Percentiles rank a stretch among this genome's conserved stretches.
These are phyloP conservation scores for Paraurostyla sp. DNA, from an alignment of 73 alveolate genomes.

Conservation along the genomic window DNA sequence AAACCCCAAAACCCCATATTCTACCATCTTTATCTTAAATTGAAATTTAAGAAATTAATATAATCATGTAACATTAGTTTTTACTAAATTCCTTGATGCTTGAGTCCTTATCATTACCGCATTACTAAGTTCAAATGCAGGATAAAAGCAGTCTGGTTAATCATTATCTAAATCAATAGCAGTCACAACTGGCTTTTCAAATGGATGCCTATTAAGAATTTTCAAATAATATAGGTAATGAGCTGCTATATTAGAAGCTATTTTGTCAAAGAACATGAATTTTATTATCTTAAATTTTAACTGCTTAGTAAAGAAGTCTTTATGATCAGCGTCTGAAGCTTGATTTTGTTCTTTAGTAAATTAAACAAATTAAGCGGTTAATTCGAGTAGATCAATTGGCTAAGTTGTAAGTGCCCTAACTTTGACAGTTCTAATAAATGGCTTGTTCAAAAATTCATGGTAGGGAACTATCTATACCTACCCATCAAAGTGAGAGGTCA, in stretches of 20 bases:
- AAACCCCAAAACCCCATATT: too few species aligned
- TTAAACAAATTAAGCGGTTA: constrained; percentile 39
- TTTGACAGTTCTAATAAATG: constrained; percentile 58
- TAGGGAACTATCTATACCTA: constrained; percentile 38
- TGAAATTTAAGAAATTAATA: neutral
- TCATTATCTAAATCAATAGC: constrained; percentile 56
- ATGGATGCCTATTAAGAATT: constrained; percentile 59
- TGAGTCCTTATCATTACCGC: constrained; percentile 57
- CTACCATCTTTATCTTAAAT: neutral
- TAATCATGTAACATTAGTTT: constrained; percentile 40
- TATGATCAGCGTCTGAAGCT: neutral
- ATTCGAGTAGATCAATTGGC: constrained; percentile 48
- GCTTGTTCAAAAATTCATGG: constrained; percentile 64
- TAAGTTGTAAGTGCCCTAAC: constrained; percentile 26
- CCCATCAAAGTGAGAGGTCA: constrained; percentile 50
- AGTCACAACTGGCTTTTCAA: neutral
- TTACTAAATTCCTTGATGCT: constrained; percentile 27
- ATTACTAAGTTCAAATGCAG: constrained; percentile 50
- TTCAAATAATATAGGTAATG: constrained; percentile 32
- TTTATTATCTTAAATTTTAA: neutral
- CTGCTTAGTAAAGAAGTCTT: constrained; percentile 22
- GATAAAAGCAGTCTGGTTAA: constrained; percentile 49
- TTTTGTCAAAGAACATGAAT: neutral
- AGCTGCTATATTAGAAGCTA: neutral
- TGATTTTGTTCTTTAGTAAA: constrained; percentile 31